These are phyloP conservation scores for Nicotiana otophora DNA, from an alignment of 257 asterid genomes.

Conservation along the genomic window DNA sequence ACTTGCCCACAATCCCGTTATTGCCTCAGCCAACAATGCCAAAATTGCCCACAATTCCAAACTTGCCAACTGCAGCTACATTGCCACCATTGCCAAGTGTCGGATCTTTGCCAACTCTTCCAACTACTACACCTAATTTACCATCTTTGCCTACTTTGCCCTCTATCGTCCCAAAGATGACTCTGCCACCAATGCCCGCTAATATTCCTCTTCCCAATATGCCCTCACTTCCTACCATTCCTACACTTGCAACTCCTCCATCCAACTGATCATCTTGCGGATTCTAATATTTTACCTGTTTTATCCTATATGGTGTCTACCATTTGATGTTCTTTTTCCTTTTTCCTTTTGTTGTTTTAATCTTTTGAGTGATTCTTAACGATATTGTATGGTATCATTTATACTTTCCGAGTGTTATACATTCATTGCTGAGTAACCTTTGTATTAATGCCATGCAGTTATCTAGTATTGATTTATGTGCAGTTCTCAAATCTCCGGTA, in stretches of 20 bases:
- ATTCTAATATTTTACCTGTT: too few relatives aligned
- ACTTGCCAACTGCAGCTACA: neutral
- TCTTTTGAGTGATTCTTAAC: neutral
- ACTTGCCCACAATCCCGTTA: neutral
- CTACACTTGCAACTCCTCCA: slow-evolving; percentile 8
- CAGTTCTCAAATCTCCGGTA: neutral
- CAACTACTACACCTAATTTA: neutral
- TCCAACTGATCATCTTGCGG: neutral
- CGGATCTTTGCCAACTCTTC: neutral
- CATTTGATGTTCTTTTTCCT: too few relatives aligned
- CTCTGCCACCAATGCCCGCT: neutral
- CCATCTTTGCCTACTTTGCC: neutral
- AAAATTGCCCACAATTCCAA: neutral
- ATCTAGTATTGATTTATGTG: neutral
- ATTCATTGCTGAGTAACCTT: neutral
- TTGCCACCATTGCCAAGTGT: neutral
- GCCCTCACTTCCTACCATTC: neutral
- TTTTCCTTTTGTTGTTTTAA: neutral
- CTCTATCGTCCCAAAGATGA: neutral
- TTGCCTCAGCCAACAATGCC: slow-evolving; percentile 4
- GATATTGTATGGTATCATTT: neutral
- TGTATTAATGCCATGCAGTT: neutral
- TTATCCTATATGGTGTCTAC: too few relatives aligned
- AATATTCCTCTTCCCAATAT: neutral
- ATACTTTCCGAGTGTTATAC: neutral